phyloP scores from a whole-genome alignment of 1,139 yeast species.

The Taphrina wiesneri region DNA sequence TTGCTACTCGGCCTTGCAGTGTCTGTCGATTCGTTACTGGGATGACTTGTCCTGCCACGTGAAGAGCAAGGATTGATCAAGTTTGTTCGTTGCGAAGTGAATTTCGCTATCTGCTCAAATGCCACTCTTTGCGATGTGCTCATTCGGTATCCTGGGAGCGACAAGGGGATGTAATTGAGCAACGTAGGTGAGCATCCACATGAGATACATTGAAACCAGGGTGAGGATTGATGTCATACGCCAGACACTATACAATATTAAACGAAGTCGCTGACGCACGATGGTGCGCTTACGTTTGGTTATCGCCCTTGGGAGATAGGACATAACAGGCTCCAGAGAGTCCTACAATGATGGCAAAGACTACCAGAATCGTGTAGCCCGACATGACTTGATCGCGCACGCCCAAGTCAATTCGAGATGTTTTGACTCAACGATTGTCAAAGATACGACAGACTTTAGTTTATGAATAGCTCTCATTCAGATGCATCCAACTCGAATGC shows the following conservation, averaged over 20 bases:
- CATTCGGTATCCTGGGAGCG: conserved; percentile 27
- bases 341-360: conserved; percentile 61
- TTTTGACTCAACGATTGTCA: neutral
- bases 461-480: neutral
- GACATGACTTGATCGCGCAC: conserved; percentile 3
- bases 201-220: conserved; percentile 51
- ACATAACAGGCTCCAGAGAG: conserved; percentile 65
- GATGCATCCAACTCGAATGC: neutral
- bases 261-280: too few species aligned
- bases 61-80: too few species aligned
- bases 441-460: neutral
- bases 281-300: conserved; percentile 46
- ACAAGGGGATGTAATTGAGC: conserved; percentile 76
- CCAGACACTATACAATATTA: conserved; percentile 62
- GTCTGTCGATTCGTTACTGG: too few species aligned
- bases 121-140: conserved; percentile 15
- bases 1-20: too few species aligned
- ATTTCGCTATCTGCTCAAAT: too few species aligned
- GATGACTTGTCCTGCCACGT: too few species aligned
- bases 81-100: too few species aligned
- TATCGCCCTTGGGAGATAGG: conserved; percentile 61
- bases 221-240: conserved; percentile 82
- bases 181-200: conserved; percentile 71
- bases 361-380: conserved; percentile 73
- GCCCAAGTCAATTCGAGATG: neutral